Conservation (phyloP, 1,284 basidiomycete species). For the Entoloma clypeatum region DNA sequence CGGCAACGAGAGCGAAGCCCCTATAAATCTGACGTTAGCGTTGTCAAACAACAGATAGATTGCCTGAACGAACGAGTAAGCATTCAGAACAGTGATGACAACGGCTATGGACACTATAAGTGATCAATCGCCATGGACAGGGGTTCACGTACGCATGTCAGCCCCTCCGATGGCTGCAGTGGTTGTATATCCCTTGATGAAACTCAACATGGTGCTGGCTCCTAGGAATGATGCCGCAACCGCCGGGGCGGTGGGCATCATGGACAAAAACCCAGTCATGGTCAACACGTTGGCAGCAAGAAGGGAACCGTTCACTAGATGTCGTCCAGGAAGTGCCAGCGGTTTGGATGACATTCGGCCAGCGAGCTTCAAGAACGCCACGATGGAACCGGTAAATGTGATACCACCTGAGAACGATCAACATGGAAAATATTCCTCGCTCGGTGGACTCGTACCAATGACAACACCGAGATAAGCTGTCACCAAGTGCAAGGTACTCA, state of each 20-base stretch:
- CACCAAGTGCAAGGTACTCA: slow-evolving; percentile 68
- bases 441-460: slow-evolving; percentile 48
- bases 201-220: slow-evolving; percentile 69
- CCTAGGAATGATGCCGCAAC: slow-evolving; percentile 75
- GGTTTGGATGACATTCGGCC: slow-evolving; percentile 75
- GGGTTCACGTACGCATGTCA: slow-evolving; percentile 73
- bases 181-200: slow-evolving; percentile 80
- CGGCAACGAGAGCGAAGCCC: slow-evolving; percentile 89
- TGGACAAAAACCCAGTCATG: slow-evolving; percentile 72
- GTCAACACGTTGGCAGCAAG: slow-evolving; percentile 65
- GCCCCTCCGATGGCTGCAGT: slow-evolving; percentile 85
- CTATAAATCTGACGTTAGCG: slow-evolving; percentile 20
- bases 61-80: slow-evolving; percentile 55
- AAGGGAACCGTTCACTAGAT: slow-evolving; percentile 67
- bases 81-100: slow-evolving; percentile 83
- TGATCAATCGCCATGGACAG: slow-evolving; percentile 8
- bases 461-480: slow-evolving; percentile 84
- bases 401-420: slow-evolving; percentile 47
- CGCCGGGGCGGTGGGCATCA: slow-evolving; percentile 64
- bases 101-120: slow-evolving; percentile 51
- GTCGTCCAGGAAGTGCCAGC: slow-evolving; percentile 67
- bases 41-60: neutral
- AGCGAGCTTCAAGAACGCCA: slow-evolving; percentile 84
- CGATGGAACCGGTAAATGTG: slow-evolving; percentile 80
- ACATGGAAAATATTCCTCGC: neutral